Percentiles rank a stretch among this genome's conserved stretches.
These are phyloP conservation scores for Garcia nutans DNA, from an alignment of 345 rosid genomes.

Conservation along the genomic window DNA sequence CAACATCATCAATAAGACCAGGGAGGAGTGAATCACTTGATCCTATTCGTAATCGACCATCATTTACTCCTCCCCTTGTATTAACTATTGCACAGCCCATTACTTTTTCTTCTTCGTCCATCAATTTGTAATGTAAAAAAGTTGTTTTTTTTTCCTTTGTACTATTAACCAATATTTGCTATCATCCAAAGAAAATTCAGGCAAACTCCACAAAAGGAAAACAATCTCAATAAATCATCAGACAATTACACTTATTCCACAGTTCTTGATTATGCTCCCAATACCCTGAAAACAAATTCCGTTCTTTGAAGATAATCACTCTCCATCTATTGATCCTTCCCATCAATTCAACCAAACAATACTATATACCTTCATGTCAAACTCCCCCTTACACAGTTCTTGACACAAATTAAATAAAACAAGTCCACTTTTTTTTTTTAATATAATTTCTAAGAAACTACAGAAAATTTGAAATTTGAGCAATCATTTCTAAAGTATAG, in stretches of 20 bases:
- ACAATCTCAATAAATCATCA: constrained; percentile 21
- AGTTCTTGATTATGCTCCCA: constrained; percentile 30
- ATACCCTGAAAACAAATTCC: constrained; percentile 34
- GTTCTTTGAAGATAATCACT: constrained; percentile 35
- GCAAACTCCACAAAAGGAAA: constrained; percentile 25
- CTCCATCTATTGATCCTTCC: constrained; percentile 40
- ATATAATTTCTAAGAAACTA: background rate
- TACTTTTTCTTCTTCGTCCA: constrained; percentile 36
- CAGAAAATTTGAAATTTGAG: background rate
- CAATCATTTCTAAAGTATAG: constrained; percentile 17
- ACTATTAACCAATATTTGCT: constrained; percentile 26
- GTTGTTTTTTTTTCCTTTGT: constrained; percentile 29
- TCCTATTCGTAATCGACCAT: constrained; percentile 48
- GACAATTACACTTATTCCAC: constrained; percentile 14
- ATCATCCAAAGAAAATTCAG: constrained; percentile 28
- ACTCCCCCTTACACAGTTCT: constrained; percentile 7
- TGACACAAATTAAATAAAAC: constrained; percentile 2
- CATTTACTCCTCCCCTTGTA: constrained; percentile 43
- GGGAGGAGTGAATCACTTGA: constrained; percentile 69
- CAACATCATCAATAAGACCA: constrained; percentile 74
- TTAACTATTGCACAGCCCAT: constrained; percentile 24
- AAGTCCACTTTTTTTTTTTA: background rate
- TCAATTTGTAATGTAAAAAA: constrained; percentile 30
- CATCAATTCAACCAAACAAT: constrained; percentile 32
- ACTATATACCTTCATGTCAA: constrained; percentile 14